Conservation (phyloP, 768 basidiomycete species). For the Obba rivulosa region DNA sequence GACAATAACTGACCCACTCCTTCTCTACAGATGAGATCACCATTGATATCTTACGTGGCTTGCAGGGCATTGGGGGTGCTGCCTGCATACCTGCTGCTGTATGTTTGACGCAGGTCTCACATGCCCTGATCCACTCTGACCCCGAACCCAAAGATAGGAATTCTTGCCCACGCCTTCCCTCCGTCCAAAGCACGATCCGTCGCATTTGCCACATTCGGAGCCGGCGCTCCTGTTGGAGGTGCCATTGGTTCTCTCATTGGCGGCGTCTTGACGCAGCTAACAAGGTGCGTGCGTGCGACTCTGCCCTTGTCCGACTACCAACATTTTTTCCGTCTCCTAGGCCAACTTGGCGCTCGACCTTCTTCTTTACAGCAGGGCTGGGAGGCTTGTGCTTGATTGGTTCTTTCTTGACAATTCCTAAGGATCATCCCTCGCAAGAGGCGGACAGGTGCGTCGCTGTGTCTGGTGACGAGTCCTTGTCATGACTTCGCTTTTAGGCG, state of each 20-base stretch:
- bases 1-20: neutral
- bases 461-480: slow-evolving; percentile 26
- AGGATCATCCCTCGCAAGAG: slow-evolving; percentile 37
- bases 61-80: slow-evolving; percentile 78
- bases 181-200: slow-evolving; percentile 59
- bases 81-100: slow-evolving; percentile 73
- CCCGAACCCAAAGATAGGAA: slow-evolving; percentile 55
- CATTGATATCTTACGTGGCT: slow-evolving; percentile 65
- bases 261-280: slow-evolving; percentile 61
- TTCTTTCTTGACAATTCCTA: slow-evolving; percentile 56
- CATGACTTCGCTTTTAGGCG: slow-evolving; percentile 22
- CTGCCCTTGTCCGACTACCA: neutral
- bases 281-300: slow-evolving; percentile 23
- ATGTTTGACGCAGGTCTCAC: slow-evolving; percentile 16
- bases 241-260: slow-evolving; percentile 67
- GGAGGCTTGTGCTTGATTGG: slow-evolving; percentile 45
- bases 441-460: slow-evolving; percentile 23
- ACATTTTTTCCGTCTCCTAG: neutral
- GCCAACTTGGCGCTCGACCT: slow-evolving; percentile 62
- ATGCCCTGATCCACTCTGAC: neutral
- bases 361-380: slow-evolving; percentile 58
- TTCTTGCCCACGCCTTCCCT: slow-evolving; percentile 76
- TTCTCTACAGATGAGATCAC: slow-evolving; percentile 46
- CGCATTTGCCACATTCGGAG: slow-evolving; percentile 80
- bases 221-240: slow-evolving; percentile 79